Evolutionary conservation across 2,329 filamentous ascomycete genomes (phyloP).

Genomic region (Lachnellula willkommii): DNA sequence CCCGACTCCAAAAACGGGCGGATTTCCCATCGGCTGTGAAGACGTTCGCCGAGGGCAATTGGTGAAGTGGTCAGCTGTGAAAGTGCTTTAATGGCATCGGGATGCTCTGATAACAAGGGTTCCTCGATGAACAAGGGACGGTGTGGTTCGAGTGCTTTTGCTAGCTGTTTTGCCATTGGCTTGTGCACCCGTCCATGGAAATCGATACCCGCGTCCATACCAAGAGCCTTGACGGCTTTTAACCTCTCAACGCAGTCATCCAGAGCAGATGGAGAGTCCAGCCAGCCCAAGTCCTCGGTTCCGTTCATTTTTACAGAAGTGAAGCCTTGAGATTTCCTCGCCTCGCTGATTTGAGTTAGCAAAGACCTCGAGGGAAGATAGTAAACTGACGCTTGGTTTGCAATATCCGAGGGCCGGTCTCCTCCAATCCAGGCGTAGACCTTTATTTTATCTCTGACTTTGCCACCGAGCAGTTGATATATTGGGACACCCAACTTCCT

Average conservation of each 20-base stretch:
- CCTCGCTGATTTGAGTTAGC: slow-evolving; percentile 39
- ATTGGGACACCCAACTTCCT: slow-evolving; percentile 61
- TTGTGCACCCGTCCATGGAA: slow-evolving; percentile 74
- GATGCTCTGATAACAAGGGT: slow-evolving; percentile 63
- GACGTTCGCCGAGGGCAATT: slow-evolving; percentile 66
- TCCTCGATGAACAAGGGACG: slow-evolving; percentile 73
- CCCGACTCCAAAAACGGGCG: slow-evolving; percentile 64
- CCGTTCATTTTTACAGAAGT: slow-evolving; percentile 73
- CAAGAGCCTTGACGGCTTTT: slow-evolving; percentile 61
- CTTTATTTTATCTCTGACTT: slow-evolving; percentile 62
- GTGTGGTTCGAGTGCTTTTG: slow-evolving; percentile 60
- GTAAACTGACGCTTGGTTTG: slow-evolving; percentile 49
- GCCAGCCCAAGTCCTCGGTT: slow-evolving; percentile 69
- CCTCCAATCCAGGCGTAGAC: slow-evolving; percentile 79
- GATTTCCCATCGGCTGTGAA: slow-evolving; percentile 69
- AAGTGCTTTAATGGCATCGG: slow-evolving; percentile 52
- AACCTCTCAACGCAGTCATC: slow-evolving; percentile 61
- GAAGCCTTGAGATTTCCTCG: slow-evolving; percentile 56
- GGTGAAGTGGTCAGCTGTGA: slow-evolving; percentile 53
- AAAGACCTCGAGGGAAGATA: background rate
- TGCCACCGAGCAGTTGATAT: slow-evolving; percentile 69
- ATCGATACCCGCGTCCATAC: slow-evolving; percentile 69
- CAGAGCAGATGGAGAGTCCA: slow-evolving; percentile 63
- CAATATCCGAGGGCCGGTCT: slow-evolving; percentile 63
- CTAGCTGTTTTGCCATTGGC: slow-evolving; percentile 76